A percentile compares a stretch with the other conserved stretches of the same genome.
phyloP scores from a whole-genome alignment of 2,329 filamentous ascomycete species.

The Dissoconium aciculare region DNA sequence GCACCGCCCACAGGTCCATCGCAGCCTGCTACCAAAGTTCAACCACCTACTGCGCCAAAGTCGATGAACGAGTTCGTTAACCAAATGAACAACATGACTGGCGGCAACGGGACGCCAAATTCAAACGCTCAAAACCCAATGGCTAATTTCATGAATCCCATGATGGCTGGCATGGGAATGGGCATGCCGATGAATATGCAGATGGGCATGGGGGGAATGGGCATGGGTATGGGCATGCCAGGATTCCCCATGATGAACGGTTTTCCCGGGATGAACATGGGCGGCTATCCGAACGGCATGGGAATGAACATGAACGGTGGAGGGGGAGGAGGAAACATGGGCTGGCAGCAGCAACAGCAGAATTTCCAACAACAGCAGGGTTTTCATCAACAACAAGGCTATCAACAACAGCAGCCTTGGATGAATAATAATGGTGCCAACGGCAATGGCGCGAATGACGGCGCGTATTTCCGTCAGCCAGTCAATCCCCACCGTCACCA shows the following conservation, averaged over 20 bases:
- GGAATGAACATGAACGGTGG: too few species aligned
- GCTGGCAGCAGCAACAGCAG: conserved; percentile 11
- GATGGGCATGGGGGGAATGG: conserved; percentile 5
- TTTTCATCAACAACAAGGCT: too few species aligned
- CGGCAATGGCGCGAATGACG: conserved; percentile 71
- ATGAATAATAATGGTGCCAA: conserved; percentile 15
- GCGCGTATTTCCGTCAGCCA: conserved; percentile 88
- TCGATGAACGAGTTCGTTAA: conserved; percentile 28
- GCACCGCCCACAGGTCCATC: conserved; percentile 4
- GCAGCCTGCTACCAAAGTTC: conserved; percentile 10
- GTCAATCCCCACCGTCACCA: conserved; percentile 88
- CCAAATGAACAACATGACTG: conserved; percentile 31
- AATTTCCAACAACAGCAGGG: conserved; percentile 5
- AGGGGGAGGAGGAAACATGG: conserved; percentile 26
- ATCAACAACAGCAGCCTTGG: conserved; percentile 21
- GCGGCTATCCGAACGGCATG: conserved; percentile 13
- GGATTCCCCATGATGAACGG: conserved; percentile 11
- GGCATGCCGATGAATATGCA: conserved; percentile 10
- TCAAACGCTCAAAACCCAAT: conserved; percentile 18
- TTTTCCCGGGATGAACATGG: conserved; percentile 10
- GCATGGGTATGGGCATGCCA: conserved; percentile 20
- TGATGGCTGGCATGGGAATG: conserved; percentile 10
- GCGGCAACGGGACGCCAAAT: conserved; percentile 18
- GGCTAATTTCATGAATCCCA: conserved; percentile 20
- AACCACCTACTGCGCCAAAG: conserved; percentile 17